phyloP scores from a whole-genome alignment of 163 green algal species.

The Chlamydomonas reinhardtii region DNA sequence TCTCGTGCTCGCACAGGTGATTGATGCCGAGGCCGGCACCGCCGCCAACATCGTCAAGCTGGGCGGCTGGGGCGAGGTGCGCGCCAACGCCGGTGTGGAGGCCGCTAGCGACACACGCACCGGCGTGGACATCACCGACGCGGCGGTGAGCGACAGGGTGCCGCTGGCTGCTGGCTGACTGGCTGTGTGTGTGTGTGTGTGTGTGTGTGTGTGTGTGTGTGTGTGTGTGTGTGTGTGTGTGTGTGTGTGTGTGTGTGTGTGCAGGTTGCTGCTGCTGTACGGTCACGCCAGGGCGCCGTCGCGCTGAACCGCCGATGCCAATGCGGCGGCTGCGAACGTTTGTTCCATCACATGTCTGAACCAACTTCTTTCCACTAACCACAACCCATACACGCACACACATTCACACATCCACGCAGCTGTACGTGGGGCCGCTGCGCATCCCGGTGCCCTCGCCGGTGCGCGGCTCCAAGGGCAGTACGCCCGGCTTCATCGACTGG shows the following conservation, averaged over 20 bases:
- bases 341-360: no score
- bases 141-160: conserved; percentile 63
- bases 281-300: no score
- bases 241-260: no score
- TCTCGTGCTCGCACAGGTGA: conserved; percentile 63
- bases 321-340: no score
- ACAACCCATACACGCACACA: no score
- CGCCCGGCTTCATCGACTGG: conserved; percentile 81
- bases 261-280: no score
- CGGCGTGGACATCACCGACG: conserved; percentile 65
- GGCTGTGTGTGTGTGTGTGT: conserved; percentile 22
- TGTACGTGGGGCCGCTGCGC: conserved; percentile 39
- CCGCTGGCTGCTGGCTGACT: no score
- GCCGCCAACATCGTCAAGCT: conserved; percentile 56
- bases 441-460: conserved; percentile 19
- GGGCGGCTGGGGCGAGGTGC: conserved; percentile 54
- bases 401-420: not conserved
- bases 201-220: not conserved
- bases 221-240: not conserved
- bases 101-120: conserved; percentile 57
- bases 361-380: no score
- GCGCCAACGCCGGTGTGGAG: conserved; percentile 65
- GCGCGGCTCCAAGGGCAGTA: conserved; percentile 1
- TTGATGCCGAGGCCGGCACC: conserved; percentile 64
- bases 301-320: no score